Evolutionary conservation across 2,329 filamentous ascomycete genomes (phyloP).

Genomic region (Diaporthe helianthi): DNA sequence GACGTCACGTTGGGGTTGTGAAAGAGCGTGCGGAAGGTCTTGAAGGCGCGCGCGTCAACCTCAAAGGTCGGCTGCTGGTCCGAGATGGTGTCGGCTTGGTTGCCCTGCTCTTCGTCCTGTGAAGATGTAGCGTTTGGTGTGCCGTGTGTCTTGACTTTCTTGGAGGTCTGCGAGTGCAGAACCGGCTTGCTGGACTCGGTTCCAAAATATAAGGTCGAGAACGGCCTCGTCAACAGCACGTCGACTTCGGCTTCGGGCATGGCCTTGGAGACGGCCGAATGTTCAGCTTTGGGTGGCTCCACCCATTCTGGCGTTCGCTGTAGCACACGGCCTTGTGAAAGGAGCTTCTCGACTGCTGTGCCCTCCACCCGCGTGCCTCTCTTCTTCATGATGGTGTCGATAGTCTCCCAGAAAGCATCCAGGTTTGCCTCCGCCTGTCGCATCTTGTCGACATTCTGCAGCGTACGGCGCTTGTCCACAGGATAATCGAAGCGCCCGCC

Average conservation of each 20-base stretch:
- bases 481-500: constrained; percentile 52
- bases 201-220: constrained; percentile 39
- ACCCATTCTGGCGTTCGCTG: constrained; percentile 58
- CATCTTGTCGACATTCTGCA: constrained; percentile 52
- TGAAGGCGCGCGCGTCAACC: constrained; percentile 44
- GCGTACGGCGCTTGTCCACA: constrained; percentile 52
- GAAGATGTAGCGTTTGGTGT: constrained; percentile 18
- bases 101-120: background rate
- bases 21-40: constrained; percentile 52
- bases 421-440: constrained; percentile 54
- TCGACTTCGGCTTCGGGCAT: background rate
- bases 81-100: background rate
- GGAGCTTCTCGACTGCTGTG: constrained; percentile 41
- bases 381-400: constrained; percentile 42
- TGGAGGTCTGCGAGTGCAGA: constrained; percentile 12
- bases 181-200: background rate
- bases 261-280: background rate
- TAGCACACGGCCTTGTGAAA: constrained; percentile 47
- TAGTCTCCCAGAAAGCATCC: constrained; percentile 53
- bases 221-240: constrained; percentile 32
- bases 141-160: constrained; percentile 37
- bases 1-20: constrained; percentile 42
- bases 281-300: constrained; percentile 41
- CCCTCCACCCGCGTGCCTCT: constrained; percentile 39
- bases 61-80: constrained; percentile 33